Evolutionary conservation across 768 basidiomycete genomes (phyloP).

Genomic region (Lactarius pseudohatsudake): DNA sequence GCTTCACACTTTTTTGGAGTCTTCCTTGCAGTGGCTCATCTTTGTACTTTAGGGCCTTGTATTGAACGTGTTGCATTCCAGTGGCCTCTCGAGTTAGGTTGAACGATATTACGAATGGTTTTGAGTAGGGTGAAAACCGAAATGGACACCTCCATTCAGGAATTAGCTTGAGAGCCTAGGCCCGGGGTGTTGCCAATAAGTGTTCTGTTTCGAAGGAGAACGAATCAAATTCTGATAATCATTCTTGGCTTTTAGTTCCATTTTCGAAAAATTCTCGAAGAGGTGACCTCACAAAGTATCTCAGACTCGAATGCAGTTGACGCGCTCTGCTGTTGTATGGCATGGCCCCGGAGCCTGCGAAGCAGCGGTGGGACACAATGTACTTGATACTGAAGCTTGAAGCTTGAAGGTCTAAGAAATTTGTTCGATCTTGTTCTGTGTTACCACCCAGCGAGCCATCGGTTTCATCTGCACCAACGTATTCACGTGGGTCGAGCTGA

Average conservation of each 20-base stretch:
- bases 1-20: constrained; percentile 4
- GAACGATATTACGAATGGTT: background rate
- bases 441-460: background rate
- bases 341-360: background rate
- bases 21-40: background rate
- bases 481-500: background rate
- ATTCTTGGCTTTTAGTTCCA: constrained; percentile 6
- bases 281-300: background rate
- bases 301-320: background rate
- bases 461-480: background rate
- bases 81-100: background rate
- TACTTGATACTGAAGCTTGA: too few relatives aligned
- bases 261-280: background rate
- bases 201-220: background rate
- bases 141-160: background rate
- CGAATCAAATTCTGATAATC: background rate
- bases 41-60: background rate
- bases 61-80: background rate
- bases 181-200: background rate
- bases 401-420: background rate
- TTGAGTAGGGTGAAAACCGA: background rate
- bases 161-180: background rate
- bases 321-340: background rate
- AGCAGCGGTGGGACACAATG: background rate
- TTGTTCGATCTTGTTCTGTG: background rate